Evolutionary conservation across 2,329 filamentous ascomycete genomes (phyloP).

Genomic region (Bipolaris victoriae): DNA sequence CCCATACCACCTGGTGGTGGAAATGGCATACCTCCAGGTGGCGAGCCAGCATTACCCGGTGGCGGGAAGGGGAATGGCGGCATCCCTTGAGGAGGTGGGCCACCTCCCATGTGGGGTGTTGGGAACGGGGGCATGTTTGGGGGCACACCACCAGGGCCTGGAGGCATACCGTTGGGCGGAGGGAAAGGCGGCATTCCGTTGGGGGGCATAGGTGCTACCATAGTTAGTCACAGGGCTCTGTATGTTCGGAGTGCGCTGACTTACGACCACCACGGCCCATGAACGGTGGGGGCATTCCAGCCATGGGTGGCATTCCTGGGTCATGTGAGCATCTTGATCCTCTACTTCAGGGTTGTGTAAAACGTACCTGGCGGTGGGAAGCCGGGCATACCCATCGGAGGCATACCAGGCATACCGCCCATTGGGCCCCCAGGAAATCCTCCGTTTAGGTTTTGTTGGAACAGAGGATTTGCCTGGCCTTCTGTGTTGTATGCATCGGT

Average conservation of each 20-base stretch:
- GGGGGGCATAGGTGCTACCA: slow-evolving; percentile 36
- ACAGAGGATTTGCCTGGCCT: slow-evolving; percentile 89
- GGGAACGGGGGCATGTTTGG: slow-evolving; percentile 49
- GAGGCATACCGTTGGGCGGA: slow-evolving; percentile 43
- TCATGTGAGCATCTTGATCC: slow-evolving; percentile 16
- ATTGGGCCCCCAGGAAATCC: slow-evolving; percentile 51
- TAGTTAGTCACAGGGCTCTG: slow-evolving; percentile 4
- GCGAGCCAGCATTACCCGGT: slow-evolving; percentile 36
- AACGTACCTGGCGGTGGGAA: slow-evolving; percentile 30
- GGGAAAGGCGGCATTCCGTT: slow-evolving; percentile 42
- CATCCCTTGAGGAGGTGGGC: slow-evolving; percentile 33
- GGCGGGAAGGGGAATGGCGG: slow-evolving; percentile 42
- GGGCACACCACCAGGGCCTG: slow-evolving; percentile 34
- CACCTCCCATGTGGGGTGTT: slow-evolving; percentile 42
- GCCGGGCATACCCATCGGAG: slow-evolving; percentile 29
- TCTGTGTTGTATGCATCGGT: slow-evolving; percentile 94
- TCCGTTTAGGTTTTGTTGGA: slow-evolving; percentile 58
- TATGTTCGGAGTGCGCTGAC: slow-evolving; percentile 11
- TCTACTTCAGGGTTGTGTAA: neutral
- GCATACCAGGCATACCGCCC: slow-evolving; percentile 27
- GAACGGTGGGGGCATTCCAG: slow-evolving; percentile 49
- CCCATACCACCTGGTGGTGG: slow-evolving; percentile 21
- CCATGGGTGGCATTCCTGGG: slow-evolving; percentile 36
- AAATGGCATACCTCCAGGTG: slow-evolving; percentile 42
- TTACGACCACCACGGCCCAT: slow-evolving; percentile 51